Evolutionary conservation across 768 basidiomycete genomes (phyloP).

Genomic region (Rickenella mellea): DNA sequence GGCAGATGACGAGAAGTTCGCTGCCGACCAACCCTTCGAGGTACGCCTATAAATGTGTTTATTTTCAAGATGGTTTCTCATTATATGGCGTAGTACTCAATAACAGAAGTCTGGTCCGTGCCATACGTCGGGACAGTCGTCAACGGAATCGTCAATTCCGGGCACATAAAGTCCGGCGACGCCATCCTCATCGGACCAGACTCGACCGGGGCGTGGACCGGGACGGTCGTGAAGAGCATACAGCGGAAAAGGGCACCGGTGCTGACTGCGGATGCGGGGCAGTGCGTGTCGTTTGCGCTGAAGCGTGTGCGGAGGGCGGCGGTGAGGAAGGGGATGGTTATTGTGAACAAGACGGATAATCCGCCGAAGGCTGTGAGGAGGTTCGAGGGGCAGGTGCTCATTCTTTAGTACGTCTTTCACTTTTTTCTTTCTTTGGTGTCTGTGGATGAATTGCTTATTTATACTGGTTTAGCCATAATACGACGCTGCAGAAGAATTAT

Average conservation of each 20-base stretch:
- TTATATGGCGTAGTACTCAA: conserved; percentile 55
- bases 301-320: conserved; percentile 77
- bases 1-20: conserved; percentile 72
- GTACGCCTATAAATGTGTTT: conserved; percentile 22
- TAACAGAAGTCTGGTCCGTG: conserved; percentile 84
- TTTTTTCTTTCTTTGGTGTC: background rate
- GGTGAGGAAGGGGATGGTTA: conserved; percentile 91
- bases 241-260: conserved; percentile 89
- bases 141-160: conserved; percentile 75
- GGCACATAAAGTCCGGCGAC: conserved; percentile 71
- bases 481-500: conserved; percentile 86
- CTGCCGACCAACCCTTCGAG: conserved; percentile 71
- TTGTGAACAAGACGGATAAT: conserved; percentile 70
- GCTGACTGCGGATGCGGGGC: conserved; percentile 82
- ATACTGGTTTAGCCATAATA: conserved; percentile 57
- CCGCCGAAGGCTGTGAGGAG: conserved; percentile 68
- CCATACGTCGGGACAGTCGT: conserved; percentile 81
- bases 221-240: conserved; percentile 79
- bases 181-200: conserved; percentile 84
- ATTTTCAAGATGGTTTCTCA: background rate
- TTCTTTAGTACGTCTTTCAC: conserved; percentile 68
- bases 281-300: conserved; percentile 87
- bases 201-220: conserved; percentile 78
- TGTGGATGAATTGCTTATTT: conserved; percentile 2
- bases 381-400: conserved; percentile 91